Evolutionary conservation across 169 alveolate genomes (phyloP).

Genomic region (Plasmodium gallinaceum): DNA sequence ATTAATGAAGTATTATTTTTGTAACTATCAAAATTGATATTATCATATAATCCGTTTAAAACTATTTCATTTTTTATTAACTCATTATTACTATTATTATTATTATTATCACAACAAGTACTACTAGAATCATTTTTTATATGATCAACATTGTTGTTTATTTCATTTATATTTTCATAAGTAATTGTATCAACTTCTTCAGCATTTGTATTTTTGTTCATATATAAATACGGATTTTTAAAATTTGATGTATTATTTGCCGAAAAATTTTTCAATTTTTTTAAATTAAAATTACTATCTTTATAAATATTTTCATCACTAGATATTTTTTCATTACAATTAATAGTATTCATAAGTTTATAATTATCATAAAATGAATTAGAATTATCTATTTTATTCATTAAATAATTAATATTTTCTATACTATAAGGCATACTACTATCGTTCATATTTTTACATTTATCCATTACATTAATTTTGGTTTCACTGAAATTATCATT

Average conservation of each 20-base stretch:
- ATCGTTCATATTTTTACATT: constrained; percentile 2
- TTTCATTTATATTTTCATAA: constrained; percentile 10
- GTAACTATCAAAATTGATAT: not conserved
- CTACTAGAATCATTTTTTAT: constrained; percentile 10
- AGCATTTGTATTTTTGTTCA: not conserved
- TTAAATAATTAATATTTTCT: not conserved
- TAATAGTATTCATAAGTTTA: constrained; percentile 4
- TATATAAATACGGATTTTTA: constrained; percentile 1
- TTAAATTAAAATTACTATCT: not conserved
- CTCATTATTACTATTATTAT: not conserved
- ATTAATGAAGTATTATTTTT: constrained; percentile 11
- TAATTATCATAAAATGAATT: constrained; percentile 10
- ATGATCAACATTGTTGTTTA: not conserved
- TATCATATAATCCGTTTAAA: constrained; percentile 26
- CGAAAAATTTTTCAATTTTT: constrained; percentile 1
- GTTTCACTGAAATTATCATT: not conserved
- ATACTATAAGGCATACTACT: not conserved
- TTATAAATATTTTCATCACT: constrained; percentile 16
- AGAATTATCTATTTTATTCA: constrained; percentile 12
- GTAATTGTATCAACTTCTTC: constrained; percentile 14
- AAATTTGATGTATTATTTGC: not conserved
- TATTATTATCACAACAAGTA: constrained; percentile 13
- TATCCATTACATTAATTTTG: not conserved
- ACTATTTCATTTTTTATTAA: constrained; percentile 5
- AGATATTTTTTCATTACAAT: not conserved